phyloP scores from a whole-genome alignment of 108 stramenopile species.

The Nitzschia putrida region DNA sequence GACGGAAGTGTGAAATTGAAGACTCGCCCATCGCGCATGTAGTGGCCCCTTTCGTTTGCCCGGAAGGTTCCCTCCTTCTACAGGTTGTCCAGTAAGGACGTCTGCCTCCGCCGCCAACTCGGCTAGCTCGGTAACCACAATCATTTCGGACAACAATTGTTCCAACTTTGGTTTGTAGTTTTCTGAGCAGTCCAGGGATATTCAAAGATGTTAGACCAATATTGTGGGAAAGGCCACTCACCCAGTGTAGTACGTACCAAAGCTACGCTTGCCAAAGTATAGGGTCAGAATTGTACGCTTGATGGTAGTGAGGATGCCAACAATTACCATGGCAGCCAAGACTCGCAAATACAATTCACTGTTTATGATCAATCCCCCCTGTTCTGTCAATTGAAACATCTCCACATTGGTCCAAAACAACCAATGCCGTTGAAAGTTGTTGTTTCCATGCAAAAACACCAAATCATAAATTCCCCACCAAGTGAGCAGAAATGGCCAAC shows the following conservation, averaged over 20 bases:
- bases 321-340: slow-evolving; percentile 59
- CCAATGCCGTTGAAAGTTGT: slow-evolving; percentile 53
- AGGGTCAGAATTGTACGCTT: slow-evolving; percentile 71
- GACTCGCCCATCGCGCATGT: slow-evolving; percentile 11
- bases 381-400: slow-evolving; percentile 50
- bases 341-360: slow-evolving; percentile 59
- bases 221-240: slow-evolving; percentile 30
- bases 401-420: slow-evolving; percentile 61
- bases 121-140: slow-evolving; percentile 63
- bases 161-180: slow-evolving; percentile 58
- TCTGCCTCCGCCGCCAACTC: slow-evolving; percentile 54
- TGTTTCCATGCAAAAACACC: slow-evolving; percentile 56
- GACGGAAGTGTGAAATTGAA: not conserved
- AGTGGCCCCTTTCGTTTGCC: not conserved
- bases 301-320: slow-evolving; percentile 56
- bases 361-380: slow-evolving; percentile 50
- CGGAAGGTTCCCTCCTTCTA: not conserved
- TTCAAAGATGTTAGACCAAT: not conserved
- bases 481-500: slow-evolving; percentile 70
- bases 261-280: slow-evolving; percentile 56
- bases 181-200: not conserved
- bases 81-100: slow-evolving; percentile 4
- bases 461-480: slow-evolving; percentile 67
- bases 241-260: slow-evolving; percentile 22
- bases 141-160: slow-evolving; percentile 48